phyloP scores from a whole-genome alignment of 2,329 filamentous ascomycete species.

The Lizonia empirigonia region DNA sequence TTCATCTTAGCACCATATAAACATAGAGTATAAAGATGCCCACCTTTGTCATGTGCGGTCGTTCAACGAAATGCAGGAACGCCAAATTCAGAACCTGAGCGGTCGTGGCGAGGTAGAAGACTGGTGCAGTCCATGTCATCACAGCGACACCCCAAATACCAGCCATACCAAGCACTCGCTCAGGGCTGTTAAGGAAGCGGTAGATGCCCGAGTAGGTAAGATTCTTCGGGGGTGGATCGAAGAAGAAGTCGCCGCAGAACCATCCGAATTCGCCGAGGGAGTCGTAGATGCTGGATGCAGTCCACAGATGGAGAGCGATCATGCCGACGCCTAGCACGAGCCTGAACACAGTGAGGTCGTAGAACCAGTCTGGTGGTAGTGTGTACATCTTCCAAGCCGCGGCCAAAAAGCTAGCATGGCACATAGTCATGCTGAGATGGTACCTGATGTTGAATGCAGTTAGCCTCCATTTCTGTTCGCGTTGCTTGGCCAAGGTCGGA shows the following conservation, averaged over 20 bases:
- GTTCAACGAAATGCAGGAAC: slow-evolving; percentile 92
- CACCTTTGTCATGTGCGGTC: slow-evolving; percentile 85
- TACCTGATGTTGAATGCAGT: slow-evolving; percentile 60
- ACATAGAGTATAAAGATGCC: too few species aligned
- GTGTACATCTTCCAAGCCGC: slow-evolving; percentile 97
- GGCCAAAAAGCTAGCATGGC: slow-evolving; percentile 84
- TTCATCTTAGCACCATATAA: too few species aligned
- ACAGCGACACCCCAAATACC: slow-evolving; percentile 95
- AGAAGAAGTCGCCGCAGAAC: slow-evolving; percentile 99
- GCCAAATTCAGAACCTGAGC: slow-evolving; percentile 84
- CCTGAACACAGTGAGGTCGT: slow-evolving; percentile 82
- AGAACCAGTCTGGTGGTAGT: slow-evolving; percentile 82
- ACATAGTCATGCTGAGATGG: slow-evolving; percentile 89
- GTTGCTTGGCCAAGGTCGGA: too few species aligned
- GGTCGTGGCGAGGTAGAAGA: slow-evolving; percentile 84
- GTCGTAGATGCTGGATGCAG: slow-evolving; percentile 89
- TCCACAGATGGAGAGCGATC: slow-evolving; percentile 90
- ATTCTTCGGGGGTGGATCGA: slow-evolving; percentile 78
- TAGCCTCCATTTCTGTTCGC: too few species aligned
- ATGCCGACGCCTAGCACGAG: slow-evolving; percentile 83
- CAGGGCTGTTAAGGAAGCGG: slow-evolving; percentile 96
- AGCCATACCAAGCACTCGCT: slow-evolving; percentile 89
- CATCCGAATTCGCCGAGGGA: slow-evolving; percentile 97
- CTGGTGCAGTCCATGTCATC: slow-evolving; percentile 85
- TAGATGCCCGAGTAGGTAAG: slow-evolving; percentile 97